A percentile compares a stretch with the other conserved stretches of the same genome.
phyloP scores from a whole-genome alignment of 1,284 basidiomycete species.

The Heimioporus punctisporus region DNA sequence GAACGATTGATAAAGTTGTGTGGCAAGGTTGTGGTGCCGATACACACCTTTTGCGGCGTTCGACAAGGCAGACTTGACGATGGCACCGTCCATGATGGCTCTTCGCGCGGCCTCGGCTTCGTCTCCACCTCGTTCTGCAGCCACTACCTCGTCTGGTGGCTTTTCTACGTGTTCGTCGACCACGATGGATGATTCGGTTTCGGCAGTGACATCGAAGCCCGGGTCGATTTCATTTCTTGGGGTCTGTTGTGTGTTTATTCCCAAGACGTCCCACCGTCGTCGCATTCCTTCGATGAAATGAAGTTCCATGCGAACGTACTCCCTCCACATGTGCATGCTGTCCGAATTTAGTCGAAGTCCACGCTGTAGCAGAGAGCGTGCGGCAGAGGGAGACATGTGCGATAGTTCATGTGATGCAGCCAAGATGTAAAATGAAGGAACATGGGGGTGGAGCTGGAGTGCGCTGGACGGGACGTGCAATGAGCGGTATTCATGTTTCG shows the following conservation, averaged over 20 bases:
- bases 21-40: neutral
- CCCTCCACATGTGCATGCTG: conserved; percentile 78
- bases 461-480: conserved; percentile 52
- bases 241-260: conserved; percentile 46
- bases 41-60: conserved; percentile 65
- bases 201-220: conserved; percentile 24
- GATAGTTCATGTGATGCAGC: conserved; percentile 88
- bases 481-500: conserved; percentile 5
- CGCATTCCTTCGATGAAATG: conserved; percentile 87
- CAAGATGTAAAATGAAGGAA: conserved; percentile 82
- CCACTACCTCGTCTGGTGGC: conserved; percentile 24
- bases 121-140: conserved; percentile 37
- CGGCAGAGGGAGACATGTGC: conserved; percentile 77
- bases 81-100: conserved; percentile 70
- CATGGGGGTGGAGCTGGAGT: conserved; percentile 84
- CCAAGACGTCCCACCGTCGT: conserved; percentile 81
- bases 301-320: conserved; percentile 92
- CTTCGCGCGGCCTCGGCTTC: conserved; percentile 53
- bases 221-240: conserved; percentile 16
- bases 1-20: conserved; percentile 24
- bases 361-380: conserved; percentile 84
- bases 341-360: conserved; percentile 80
- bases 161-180: conserved; percentile 24
- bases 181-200: conserved; percentile 20
- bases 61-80: conserved; percentile 68